Evolutionary conservation across 495 filamentous ascomycete genomes (phyloP), one percentile per base, ranked within the genome.

Genomic region (Aspergillus avenaceus): DNA sequence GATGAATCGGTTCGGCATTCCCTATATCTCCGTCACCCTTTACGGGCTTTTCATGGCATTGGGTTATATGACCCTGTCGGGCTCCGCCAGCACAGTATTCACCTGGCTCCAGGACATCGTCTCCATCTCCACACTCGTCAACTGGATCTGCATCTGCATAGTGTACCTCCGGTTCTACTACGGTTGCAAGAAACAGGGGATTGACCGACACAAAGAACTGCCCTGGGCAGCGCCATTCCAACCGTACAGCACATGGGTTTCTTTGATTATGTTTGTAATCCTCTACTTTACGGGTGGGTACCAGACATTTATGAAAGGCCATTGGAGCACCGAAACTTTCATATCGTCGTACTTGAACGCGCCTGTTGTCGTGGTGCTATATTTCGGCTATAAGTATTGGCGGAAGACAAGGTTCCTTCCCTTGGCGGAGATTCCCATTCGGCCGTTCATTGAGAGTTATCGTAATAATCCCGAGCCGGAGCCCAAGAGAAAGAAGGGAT

Each of bases 221-320:
- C 34, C 34, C 16, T 38, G 34, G 34, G 34, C 66, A 1, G 31
- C 55, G 1, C 31, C 50, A 13, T 65, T 72, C 8, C 60, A 84
- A 50, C 77, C 81, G 9, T 85, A 79, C 65, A 68, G 74, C 18
- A 77, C 80, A 0, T 84, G 71, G 68, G 61, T 76, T 25, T 66
- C 73, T 0, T 53, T 83, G 7, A 61, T 77, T 22, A 66, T 66
- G 18, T 84, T 83, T 53, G 42, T 63, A 24, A 60, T 84, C 41
- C 65, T 85, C 25, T 67, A 72, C 4, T 54, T 85, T 9, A 75
- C 83, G 28, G 84, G 81, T 49, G 83, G 83, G 4, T 85, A 84
- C 49, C 61, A 67, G 8, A 81, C 84, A 13, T 85, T 85, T 34
- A 71, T 66, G 0, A 41, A 52, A 16, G 66, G 67, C 21, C 64